Evolutionary conservation across 176 grass and related monocot genomes (phyloP).

Genomic region (Zoysia pacifica): DNA sequence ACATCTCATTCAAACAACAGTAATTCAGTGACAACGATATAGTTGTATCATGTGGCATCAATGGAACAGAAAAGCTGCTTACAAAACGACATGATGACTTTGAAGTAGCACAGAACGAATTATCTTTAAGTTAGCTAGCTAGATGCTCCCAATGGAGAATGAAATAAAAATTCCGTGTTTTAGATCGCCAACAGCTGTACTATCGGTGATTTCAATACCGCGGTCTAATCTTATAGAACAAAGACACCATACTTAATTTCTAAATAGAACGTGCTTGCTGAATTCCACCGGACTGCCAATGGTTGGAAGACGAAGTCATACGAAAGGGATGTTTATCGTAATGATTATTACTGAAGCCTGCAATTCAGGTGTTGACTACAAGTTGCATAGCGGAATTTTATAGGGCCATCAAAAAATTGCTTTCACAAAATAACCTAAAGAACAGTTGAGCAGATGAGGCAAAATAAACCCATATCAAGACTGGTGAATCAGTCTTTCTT

Average conservation of each 20-base stretch:
- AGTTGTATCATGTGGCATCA: background rate
- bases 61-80: background rate
- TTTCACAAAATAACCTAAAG: background rate
- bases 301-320: constrained; percentile 33
- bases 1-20: background rate
- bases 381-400: background rate
- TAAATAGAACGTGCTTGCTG: background rate
- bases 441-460: background rate
- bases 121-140: background rate
- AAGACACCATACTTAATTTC: background rate
- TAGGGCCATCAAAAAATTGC: background rate
- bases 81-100: background rate
- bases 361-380: constrained; percentile 1
- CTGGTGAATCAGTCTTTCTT: background rate
- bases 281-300: constrained; percentile 3
- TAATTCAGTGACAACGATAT: background rate
- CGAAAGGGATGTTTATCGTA: constrained; percentile 28
- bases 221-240: background rate
- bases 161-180: background rate
- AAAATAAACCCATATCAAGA: background rate
- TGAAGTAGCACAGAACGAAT: constrained; percentile 1
- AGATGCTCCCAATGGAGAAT: background rate
- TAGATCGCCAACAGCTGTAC: background rate
- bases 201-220: constrained; percentile 26
- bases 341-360: background rate